Evolutionary conservation across 2,329 filamentous ascomycete genomes (phyloP).

Genomic region (Zasmidium angulare): DNA sequence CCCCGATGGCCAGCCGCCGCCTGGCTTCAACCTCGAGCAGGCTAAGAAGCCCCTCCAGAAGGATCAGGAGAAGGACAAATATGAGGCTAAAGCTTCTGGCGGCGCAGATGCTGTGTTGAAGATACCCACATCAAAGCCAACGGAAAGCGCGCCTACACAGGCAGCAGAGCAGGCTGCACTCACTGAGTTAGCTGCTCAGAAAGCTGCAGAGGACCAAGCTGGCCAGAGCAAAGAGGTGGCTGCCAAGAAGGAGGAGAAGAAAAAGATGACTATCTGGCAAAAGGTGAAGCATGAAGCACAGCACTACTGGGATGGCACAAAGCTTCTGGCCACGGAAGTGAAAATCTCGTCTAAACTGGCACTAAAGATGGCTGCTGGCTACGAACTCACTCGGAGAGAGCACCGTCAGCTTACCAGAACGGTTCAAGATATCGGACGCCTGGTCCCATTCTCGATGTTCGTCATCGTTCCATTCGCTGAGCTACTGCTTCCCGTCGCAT

Average conservation of each 20-base stretch:
- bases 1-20: conserved; percentile 61
- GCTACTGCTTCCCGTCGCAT: conserved; percentile 82
- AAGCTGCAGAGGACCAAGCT: conserved; percentile 50
- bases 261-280: conserved; percentile 85
- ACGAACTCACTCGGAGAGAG: conserved; percentile 92
- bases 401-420: conserved; percentile 89
- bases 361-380: conserved; percentile 95
- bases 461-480: conserved; percentile 96
- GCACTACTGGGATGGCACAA: conserved; percentile 99
- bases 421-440: conserved; percentile 85
- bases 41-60: conserved; percentile 79
- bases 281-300: conserved; percentile 91
- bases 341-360: conserved; percentile 88
- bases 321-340: conserved; percentile 87
- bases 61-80: conserved; percentile 46
- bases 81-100: conserved; percentile 24
- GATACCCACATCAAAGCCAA: conserved; percentile 42
- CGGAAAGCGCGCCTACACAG: conserved; percentile 47
- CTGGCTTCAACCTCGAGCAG: conserved; percentile 85
- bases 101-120: conserved; percentile 23
- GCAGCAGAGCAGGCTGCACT: conserved; percentile 53
- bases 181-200: conserved; percentile 63
- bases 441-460: conserved; percentile 96
- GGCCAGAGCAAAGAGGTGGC: conserved; percentile 57
- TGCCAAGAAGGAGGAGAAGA: conserved; percentile 68